phyloP scores from a whole-genome alignment of 2,329 filamentous ascomycete genomes.

The Rugonectria rugulosa region DNA sequence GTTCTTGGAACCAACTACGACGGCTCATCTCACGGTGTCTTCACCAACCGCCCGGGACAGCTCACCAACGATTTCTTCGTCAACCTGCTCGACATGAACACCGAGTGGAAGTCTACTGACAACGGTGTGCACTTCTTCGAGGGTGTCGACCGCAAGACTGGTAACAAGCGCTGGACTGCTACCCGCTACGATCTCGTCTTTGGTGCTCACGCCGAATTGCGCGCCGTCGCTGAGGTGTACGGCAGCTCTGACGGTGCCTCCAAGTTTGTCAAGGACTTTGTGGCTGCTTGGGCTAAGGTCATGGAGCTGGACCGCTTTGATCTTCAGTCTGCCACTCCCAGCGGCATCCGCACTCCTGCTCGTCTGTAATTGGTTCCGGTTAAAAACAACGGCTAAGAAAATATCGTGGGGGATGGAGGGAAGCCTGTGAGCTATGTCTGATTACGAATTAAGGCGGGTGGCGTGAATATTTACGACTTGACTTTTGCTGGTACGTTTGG shows the following conservation, averaged over 20 bases:
- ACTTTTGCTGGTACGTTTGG: background rate
- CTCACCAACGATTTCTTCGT: slow-evolving; percentile 85
- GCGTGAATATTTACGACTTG: background rate
- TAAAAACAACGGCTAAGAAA: background rate
- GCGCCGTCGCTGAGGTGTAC: slow-evolving; percentile 75
- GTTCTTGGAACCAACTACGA: slow-evolving; percentile 75
- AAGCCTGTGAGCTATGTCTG: background rate
- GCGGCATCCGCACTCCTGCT: slow-evolving; percentile 4
- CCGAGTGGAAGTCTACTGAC: slow-evolving; percentile 61
- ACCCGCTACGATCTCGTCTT: slow-evolving; percentile 75
- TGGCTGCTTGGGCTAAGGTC: slow-evolving; percentile 76
- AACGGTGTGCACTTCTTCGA: slow-evolving; percentile 64
- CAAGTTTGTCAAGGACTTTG: slow-evolving; percentile 76
- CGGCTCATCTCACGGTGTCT: slow-evolving; percentile 70
- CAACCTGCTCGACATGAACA: slow-evolving; percentile 76
- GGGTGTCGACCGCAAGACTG: slow-evolving; percentile 72
- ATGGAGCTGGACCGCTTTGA: slow-evolving; percentile 78
- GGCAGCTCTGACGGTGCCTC: slow-evolving; percentile 63
- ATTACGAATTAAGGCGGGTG: slow-evolving; percentile 3
- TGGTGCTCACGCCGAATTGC: slow-evolving; percentile 75
- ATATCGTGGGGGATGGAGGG: background rate
- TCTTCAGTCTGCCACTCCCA: background rate
- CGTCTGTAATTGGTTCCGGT: background rate
- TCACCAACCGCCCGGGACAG: slow-evolving; percentile 72
- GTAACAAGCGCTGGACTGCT: slow-evolving; percentile 72